Evolutionary conservation across 2,329 filamentous ascomycete species (phyloP).

Genomic region (Neonectria sp.): DNA sequence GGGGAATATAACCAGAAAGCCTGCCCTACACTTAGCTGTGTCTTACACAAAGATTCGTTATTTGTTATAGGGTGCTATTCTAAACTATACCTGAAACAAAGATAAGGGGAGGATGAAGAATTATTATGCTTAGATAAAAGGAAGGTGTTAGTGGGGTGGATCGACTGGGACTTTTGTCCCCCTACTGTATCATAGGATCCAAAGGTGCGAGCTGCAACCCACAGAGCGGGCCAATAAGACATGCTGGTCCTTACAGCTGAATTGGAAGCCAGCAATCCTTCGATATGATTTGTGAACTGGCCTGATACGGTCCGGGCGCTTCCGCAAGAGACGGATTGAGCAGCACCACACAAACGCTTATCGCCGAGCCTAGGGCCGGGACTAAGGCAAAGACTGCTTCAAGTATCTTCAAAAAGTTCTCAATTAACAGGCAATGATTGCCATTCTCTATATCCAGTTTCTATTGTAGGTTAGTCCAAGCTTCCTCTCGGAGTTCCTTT

Average conservation of each 20-base stretch:
- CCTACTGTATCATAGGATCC: not conserved
- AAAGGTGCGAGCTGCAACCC: not conserved
- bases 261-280: not conserved
- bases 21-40: not conserved
- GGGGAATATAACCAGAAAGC: not conserved
- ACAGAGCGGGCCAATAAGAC: not conserved
- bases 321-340: not conserved
- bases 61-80: not conserved
- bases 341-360: not conserved
- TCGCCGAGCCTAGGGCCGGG: not conserved
- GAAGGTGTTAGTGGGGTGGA: not conserved
- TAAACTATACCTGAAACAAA: not conserved
- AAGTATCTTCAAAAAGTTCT: not conserved
- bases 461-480: not conserved
- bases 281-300: not conserved
- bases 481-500: not conserved
- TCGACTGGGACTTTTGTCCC: not conserved
- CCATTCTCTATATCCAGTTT: not conserved
- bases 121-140: not conserved
- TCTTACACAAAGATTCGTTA: not conserved
- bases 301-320: not conserved
- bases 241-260: not conserved
- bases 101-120: not conserved
- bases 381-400: not conserved
- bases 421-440: not conserved